These are phyloP conservation scores for Catenaria anguillulae DNA, from an alignment of 371 early-diverging fungal species.

Conservation along the genomic window DNA sequence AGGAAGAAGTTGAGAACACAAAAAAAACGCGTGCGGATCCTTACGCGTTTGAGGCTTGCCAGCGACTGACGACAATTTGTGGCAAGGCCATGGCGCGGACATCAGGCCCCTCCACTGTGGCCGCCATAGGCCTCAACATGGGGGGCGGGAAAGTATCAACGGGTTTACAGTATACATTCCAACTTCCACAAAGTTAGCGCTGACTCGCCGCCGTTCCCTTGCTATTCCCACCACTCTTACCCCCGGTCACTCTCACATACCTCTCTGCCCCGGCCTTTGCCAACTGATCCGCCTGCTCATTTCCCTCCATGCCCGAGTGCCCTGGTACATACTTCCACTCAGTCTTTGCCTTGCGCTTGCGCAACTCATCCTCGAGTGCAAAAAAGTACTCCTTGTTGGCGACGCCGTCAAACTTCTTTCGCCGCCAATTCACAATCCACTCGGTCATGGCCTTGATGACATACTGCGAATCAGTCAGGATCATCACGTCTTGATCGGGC, in stretches of 20 bases:
- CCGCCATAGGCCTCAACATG: too few species aligned
- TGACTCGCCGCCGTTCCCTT: too few species aligned
- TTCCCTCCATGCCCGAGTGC: not conserved
- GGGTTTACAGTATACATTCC: too few species aligned
- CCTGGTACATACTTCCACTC: not conserved
- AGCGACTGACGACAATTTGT: too few species aligned
- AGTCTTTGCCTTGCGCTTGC: not conserved
- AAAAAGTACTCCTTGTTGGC: not conserved
- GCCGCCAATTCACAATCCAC: not conserved
- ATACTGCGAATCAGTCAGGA: conserved; percentile 5
- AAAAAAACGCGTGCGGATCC: too few species aligned
- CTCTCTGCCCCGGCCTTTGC: not conserved
- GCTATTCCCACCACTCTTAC: too few species aligned
- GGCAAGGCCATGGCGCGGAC: too few species aligned
- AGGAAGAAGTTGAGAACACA: too few species aligned
- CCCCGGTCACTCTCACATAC: not conserved
- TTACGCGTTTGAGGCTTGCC: too few species aligned
- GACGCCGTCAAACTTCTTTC: not conserved
- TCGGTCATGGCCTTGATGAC: not conserved
- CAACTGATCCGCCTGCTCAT: not conserved
- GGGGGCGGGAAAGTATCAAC: too few species aligned
- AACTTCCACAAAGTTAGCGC: too few species aligned
- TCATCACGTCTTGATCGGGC: not conserved
- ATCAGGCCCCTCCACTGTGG: too few species aligned
- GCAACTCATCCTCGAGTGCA: not conserved